Evolutionary conservation across 768 basidiomycete species (phyloP).

Genomic region (Phylloporus arenicola): DNA sequence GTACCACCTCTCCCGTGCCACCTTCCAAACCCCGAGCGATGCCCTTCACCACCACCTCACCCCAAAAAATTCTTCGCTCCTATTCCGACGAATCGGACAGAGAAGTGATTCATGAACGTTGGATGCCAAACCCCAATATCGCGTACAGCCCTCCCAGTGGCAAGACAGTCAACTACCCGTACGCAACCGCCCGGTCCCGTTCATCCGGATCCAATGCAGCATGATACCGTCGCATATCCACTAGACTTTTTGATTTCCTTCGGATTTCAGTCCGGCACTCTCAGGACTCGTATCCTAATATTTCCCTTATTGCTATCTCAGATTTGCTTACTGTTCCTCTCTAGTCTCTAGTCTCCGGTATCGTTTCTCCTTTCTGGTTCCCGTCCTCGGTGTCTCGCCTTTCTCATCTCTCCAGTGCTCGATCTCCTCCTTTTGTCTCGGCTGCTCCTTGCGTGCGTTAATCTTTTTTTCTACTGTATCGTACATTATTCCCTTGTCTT

Average conservation of each 20-base stretch:
- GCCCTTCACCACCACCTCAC: constrained; percentile 42
- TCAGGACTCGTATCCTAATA: constrained; percentile 30
- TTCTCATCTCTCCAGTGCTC: constrained; percentile 12
- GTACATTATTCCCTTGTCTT: constrained; percentile 27
- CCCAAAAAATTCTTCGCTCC: constrained; percentile 55
- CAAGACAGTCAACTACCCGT: constrained; percentile 25
- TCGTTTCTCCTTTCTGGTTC: constrained; percentile 4
- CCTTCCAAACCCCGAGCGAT: constrained; percentile 45
- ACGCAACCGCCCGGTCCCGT: constrained; percentile 25
- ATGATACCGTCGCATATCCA: constrained; percentile 20
- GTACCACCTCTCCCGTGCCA: constrained; percentile 27
- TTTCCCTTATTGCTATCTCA: constrained; percentile 32
- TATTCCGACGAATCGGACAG: constrained; percentile 60
- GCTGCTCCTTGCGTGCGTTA: constrained; percentile 32
- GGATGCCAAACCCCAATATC: constrained; percentile 49
- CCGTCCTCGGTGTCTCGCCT: constrained; percentile 9
- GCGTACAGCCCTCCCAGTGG: constrained; percentile 35
- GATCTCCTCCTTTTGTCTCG: constrained; percentile 14
- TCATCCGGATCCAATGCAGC: constrained; percentile 33
- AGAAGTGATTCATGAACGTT: constrained; percentile 55
- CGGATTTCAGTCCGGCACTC: constrained; percentile 24
- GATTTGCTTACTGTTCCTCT: constrained; percentile 15
- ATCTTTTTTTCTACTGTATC: constrained; percentile 27
- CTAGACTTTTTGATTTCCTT: constrained; percentile 21
- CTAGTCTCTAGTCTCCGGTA: constrained; percentile 13